phyloP scores from a whole-genome alignment of 345 rosid genomes.

The Diplotaxis tenuifolia region DNA sequence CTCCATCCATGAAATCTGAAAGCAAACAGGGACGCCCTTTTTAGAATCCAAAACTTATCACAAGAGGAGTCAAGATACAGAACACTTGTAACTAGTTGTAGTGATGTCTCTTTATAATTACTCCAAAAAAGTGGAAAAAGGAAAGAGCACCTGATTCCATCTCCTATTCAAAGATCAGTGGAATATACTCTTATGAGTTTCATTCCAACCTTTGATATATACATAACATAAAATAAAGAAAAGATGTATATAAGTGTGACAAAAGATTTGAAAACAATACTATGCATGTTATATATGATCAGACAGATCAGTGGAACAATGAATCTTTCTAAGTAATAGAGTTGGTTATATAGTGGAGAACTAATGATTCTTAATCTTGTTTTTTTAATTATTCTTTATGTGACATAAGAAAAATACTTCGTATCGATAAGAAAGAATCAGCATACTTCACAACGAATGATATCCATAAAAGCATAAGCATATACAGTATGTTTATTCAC shows the following conservation, averaged over 20 bases:
- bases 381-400: not conserved
- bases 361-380: slow-evolving; percentile 9
- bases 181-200: not conserved
- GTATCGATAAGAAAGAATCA: not conserved
- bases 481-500: not conserved
- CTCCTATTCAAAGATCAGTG: not conserved
- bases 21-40: slow-evolving; percentile 8
- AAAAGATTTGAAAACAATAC: not conserved
- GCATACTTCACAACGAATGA: slow-evolving; percentile 5
- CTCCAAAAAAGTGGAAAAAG: not conserved
- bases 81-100: slow-evolving; percentile 1
- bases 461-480: slow-evolving; percentile 9
- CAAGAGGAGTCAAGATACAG: slow-evolving; percentile 9
- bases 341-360: not conserved
- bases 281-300: not conserved
- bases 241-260: not conserved
- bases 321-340: not conserved
- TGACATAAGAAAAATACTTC: not conserved
- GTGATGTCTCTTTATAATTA: not conserved
- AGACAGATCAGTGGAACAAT: not conserved
- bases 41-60: not conserved
- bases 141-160: slow-evolving; percentile 31
- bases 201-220: not conserved
- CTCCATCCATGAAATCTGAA: slow-evolving; percentile 98
- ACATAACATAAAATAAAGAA: not conserved